Conservation (phyloP, 2,329 filamentous ascomycete genomes). For the Calonectria pseudoreteaudii region DNA sequence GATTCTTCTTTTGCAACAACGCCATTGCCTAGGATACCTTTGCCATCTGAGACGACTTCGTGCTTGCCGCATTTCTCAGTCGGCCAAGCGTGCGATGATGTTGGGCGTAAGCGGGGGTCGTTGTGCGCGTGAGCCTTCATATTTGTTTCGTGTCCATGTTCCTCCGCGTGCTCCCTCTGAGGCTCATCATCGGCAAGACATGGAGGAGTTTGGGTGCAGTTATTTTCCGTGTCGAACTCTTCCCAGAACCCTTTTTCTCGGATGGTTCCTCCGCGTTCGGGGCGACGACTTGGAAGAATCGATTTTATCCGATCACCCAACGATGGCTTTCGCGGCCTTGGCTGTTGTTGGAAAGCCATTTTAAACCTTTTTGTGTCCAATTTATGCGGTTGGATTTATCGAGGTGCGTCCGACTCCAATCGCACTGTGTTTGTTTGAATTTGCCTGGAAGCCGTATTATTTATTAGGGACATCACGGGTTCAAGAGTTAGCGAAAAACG, state of each 20-base stretch:
- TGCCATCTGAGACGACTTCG: slow-evolving; percentile 56
- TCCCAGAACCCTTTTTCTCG: slow-evolving; percentile 50
- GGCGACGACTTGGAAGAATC: slow-evolving; percentile 60
- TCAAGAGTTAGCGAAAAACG: no score
- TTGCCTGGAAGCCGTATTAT: no score
- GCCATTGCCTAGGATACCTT: slow-evolving; percentile 61
- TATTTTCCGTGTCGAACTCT: slow-evolving; percentile 26
- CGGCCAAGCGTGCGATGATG: slow-evolving; percentile 42
- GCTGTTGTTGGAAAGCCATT: not conserved
- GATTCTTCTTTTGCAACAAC: no score
- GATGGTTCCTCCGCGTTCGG: slow-evolving; percentile 62
- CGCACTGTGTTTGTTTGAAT: no score
- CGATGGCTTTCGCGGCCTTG: slow-evolving; percentile 35
- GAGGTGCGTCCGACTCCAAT: no score
- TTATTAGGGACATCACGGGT: no score
- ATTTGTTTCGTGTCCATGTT: not conserved
- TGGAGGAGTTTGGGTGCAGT: not conserved
- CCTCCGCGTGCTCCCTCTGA: slow-evolving; percentile 13
- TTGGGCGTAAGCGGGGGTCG: not conserved
- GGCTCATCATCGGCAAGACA: slow-evolving; percentile 21
- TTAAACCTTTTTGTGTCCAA: not conserved
- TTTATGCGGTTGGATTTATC: not conserved
- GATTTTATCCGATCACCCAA: slow-evolving; percentile 57
- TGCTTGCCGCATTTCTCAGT: slow-evolving; percentile 48
- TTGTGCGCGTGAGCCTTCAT: not conserved